Evolutionary conservation across 495 filamentous ascomycete species (phyloP), one percentile per base, ranked within the genome.

Genomic region (Penicillium paxilli): DNA sequence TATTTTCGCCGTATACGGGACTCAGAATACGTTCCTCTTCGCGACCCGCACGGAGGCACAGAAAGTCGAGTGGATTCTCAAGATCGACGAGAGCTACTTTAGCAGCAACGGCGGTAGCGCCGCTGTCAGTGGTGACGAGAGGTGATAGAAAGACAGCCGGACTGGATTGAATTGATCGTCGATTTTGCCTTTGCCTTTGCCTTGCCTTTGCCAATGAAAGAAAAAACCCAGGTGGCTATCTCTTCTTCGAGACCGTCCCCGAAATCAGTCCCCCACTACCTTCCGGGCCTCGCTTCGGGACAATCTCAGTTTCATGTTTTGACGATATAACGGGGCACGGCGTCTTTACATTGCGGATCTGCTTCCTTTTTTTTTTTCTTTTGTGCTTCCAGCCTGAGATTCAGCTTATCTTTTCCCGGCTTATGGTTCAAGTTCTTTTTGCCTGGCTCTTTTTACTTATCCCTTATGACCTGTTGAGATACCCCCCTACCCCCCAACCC

Each of bases 21-120:
- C 86, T 54, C 84, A 93, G 62, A 96, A 96, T 62, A 95, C 92
- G 32, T 99, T 89, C 82, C 76, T 99, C 47, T 98, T 99, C 72
- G 90, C 90, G 21, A 89, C 90, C 38, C 77, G 91, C 44, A 90
- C 82, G 51, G 92, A 96, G 73, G 75, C 84, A 12, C 91, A 96
- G 63, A 96, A 95, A 75, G 84, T 91, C 21, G 92, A 97, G 64
- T 98, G 94, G 94, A 94, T 98, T 59, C 74, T 90, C 59, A 86
- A 84, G 63, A 87, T 96, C 40, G 83, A 86, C 64, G 74, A 82
- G 63, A 79, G 78, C 54, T 84, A 80, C 52, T 83, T 83, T 50
- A 77, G 68, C 52, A 75, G 61, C 45, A 64, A 66, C 44, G 66
- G 55, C n/a, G 60, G 64, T 23, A 64, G 65, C 47, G 55, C 66